phyloP scores from a whole-genome alignment of 495 filamentous ascomycete genomes.

The Margaritispora aquatica region DNA sequence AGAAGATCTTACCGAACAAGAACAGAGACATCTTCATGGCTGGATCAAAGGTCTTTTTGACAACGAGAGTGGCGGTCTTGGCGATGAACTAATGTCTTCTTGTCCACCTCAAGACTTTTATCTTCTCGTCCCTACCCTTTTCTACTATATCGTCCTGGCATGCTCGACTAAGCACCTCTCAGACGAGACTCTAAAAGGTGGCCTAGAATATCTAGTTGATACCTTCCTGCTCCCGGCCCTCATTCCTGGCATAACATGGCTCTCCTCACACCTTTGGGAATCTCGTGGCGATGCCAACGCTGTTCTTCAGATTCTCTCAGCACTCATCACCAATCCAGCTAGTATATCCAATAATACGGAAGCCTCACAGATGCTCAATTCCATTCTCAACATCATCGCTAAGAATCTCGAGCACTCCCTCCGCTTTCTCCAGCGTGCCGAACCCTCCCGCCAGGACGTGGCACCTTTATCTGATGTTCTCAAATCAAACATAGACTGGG shows the following conservation, averaged over 20 bases:
- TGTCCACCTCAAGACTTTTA: slow-evolving; percentile 95
- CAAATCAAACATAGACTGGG: slow-evolving; percentile 56
- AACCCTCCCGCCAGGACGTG: slow-evolving; percentile 62
- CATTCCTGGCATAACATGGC: slow-evolving; percentile 72
- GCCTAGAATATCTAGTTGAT: slow-evolving; percentile 84
- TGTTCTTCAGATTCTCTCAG: slow-evolving; percentile 67
- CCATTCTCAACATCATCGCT: slow-evolving; percentile 77
- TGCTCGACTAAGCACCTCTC: slow-evolving; percentile 62
- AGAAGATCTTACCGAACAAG: slow-evolving; percentile 62
- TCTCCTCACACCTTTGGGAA: slow-evolving; percentile 78
- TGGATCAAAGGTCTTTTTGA: slow-evolving; percentile 91
- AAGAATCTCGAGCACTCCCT: slow-evolving; percentile 71
- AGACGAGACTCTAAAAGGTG: slow-evolving; percentile 77
- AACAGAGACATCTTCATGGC: slow-evolving; percentile 67
- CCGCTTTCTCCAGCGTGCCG: slow-evolving; percentile 60
- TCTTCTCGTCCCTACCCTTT: slow-evolving; percentile 79
- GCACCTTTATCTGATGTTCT: slow-evolving; percentile 66
- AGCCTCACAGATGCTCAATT: slow-evolving; percentile 70
- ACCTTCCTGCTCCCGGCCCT: slow-evolving; percentile 86
- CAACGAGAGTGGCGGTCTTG: slow-evolving; percentile 62
- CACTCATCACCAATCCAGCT: slow-evolving; percentile 61
- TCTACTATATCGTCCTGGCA: slow-evolving; percentile 76
- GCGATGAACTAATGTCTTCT: slow-evolving; percentile 83
- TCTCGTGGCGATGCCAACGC: slow-evolving; percentile 46
- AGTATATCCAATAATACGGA: slow-evolving; percentile 65